Evolutionary conservation across 1,139 yeast genomes (phyloP).

Genomic region (Lodderomyces jiufengensis): DNA sequence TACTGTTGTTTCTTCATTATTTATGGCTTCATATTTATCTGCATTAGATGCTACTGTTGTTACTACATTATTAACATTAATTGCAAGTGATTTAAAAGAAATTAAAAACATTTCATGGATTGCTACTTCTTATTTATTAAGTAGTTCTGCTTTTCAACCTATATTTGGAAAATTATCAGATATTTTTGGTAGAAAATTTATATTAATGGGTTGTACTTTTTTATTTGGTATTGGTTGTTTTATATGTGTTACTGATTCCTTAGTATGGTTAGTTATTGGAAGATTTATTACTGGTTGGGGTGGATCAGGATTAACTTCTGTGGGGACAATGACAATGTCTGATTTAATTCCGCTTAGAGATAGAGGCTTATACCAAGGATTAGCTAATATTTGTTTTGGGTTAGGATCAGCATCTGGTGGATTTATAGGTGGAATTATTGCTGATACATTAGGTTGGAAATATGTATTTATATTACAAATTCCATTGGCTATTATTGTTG

Average conservation of each 20-base stretch:
- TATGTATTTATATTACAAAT: constrained; percentile 51
- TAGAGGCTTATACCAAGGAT: constrained; percentile 52
- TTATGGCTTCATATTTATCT: constrained; percentile 39
- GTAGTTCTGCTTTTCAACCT: constrained; percentile 56
- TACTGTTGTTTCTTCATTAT: constrained; percentile 32
- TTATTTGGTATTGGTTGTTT: constrained; percentile 40
- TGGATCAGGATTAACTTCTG: constrained; percentile 52
- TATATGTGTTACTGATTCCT: constrained; percentile 38
- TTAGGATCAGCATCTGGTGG: constrained; percentile 58
- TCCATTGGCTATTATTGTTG: constrained; percentile 60
- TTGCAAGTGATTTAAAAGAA: constrained; percentile 43
- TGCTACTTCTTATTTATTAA: constrained; percentile 41
- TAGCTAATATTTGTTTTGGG: constrained; percentile 47
- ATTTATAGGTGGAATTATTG: constrained; percentile 60
- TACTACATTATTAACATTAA: constrained; percentile 38
- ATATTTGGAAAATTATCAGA: constrained; percentile 83
- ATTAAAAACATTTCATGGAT: constrained; percentile 45
- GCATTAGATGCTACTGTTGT: constrained; percentile 46
- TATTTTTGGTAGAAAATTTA: constrained; percentile 69
- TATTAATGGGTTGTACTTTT: constrained; percentile 31
- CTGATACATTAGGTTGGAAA: constrained; percentile 80
- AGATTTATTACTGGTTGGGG: constrained; percentile 54
- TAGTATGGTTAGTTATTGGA: constrained; percentile 53
- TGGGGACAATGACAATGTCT: constrained; percentile 50
- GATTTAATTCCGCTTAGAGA: constrained; percentile 52